Evolutionary conservation across 805 yeast species (phyloP), one percentile per base, ranked within the genome.

Genomic region (Ogataea ramenticola): DNA sequence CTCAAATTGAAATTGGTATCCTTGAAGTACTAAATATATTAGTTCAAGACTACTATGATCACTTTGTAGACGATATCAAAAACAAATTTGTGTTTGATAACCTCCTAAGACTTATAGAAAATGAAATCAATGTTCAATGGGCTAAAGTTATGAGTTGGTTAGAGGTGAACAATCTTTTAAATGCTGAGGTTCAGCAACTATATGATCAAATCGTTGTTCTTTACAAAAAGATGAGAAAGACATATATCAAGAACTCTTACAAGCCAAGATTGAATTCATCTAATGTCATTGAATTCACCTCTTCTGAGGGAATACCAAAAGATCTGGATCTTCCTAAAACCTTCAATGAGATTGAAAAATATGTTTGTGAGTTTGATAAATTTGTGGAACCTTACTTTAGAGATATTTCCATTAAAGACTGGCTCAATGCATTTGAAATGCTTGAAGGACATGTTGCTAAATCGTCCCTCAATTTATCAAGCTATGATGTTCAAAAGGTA

Each of bases 1-100:
- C 84, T 11, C 86, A 82, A 55, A 85, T 90, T 36, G 93, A 89
- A 57, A 70, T 84, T 33, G 95, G 95, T 35, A 78, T 89, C 29
- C 67, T 89, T 46, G 95, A 86, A 57, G 86, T 88, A 0, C 66
- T 88, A 45, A 72, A 79, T 37, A 74, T 82, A 27, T 72, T 95
- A 60, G 77, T 87, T 19, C 72, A 77, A 39, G 81, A 82, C 51
- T 86, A 84, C 57, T 89, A 82, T 58, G 64, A 75, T 26, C 93
- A 86, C 57, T 86, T 90, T 55, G 72, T 82, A 4, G 84, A 80
- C 57, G 86, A 84, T 52, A 56, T 82, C 48, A 61, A 65, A 12
- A 79, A 82, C 53, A 79, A 83, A 51, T 65, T 69, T 4, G 67
- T 74, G 2, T 72, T 87, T 54, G 75, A 84, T 42, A 82, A 80